Base-by-base conservation (phyloP, 495 filamentous ascomycete species). In the Penicillium steckii region DNA sequence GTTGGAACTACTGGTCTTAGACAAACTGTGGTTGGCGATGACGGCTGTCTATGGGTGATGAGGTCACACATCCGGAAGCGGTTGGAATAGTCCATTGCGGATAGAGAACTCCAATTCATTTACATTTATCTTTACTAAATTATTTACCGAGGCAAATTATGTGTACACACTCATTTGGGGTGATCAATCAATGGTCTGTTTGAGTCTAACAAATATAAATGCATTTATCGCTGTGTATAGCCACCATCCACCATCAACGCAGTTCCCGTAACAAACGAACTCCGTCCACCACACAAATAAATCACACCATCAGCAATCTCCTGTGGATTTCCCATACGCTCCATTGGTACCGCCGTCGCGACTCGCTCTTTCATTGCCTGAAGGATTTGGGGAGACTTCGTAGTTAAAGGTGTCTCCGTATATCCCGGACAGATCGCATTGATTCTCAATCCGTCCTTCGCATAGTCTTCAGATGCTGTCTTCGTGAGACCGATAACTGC, bases 351-450 rank as follows among this genome's bases (percentile, higher is more conserved):
- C 3, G 66, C 70, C 18, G 66, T 50, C 13, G 69, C 59, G 6
- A 72, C 59, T 2, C 62, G 53, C 19, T 56, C 56, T 9, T 50
- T 35, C 60, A 60, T 60, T 13, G 50, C 60, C 30, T 59, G 27
- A 15, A 63, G 10, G 8, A 63, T 63, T 48, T 65, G 42, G 15
- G 70, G 60, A 7, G 56, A 62, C 13, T 60, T 52, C 8, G 67
- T 59, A 2, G 73, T 52, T 55, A 80, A 60, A 8, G 73, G 52
- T 55, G 75, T 72, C 27, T 71, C 71, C 12, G 72, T 77, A 29
- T 70, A 70, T 21, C 73, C 73, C 2, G 73, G 73, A 46, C 73
- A 77, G 24, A 76, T 68, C 22, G 71, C 75, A 51, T 77, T 77
- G 42, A 77, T 64, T 5, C 74, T 55, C 43, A 77, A 61, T 13